Percentiles rank a stretch among this genome's conserved stretches.
Conservation (phyloP, 208 protist genomes). For the Novymonas esmeraldas region DNA sequence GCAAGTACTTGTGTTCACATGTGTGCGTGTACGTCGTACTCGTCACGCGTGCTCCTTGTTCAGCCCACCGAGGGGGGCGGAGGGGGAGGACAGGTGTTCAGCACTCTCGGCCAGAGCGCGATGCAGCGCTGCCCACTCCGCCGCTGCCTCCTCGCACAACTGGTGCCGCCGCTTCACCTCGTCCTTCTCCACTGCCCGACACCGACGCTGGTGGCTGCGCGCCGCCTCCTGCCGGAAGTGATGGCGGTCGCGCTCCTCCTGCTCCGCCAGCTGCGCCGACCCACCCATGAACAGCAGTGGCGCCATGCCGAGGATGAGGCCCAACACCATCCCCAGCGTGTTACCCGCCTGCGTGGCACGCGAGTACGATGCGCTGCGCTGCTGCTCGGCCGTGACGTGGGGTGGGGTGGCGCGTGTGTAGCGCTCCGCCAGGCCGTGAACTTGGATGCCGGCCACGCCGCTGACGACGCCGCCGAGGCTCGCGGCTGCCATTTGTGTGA, state of each 20-base stretch:
- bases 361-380: constrained; percentile 31
- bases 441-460: constrained; percentile 84
- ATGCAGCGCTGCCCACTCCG: constrained; percentile 2
- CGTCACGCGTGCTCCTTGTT: not conserved
- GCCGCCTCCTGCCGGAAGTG: constrained; percentile 35
- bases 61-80: not conserved
- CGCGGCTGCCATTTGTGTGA: constrained; percentile 81
- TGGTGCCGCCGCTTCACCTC: constrained; percentile 27
- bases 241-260: constrained; percentile 29
- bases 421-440: constrained; percentile 87
- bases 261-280: constrained; percentile 29
- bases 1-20: not conserved
- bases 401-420: constrained; percentile 56
- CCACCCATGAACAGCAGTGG: constrained; percentile 69
- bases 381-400: constrained; percentile 62
- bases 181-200: constrained; percentile 21
- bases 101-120: not conserved
- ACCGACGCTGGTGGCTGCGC: constrained; percentile 33
- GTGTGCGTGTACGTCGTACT: constrained; percentile 5
- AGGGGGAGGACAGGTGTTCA: not conserved
- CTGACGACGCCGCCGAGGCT: constrained; percentile 82
- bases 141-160: constrained; percentile 20
- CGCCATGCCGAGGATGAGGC: constrained; percentile 75
- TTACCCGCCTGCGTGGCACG: constrained; percentile 58
- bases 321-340: constrained; percentile 81